Conservation (phyloP, 2,329 filamentous ascomycete genomes). For the Helotiales sp. region DNA sequence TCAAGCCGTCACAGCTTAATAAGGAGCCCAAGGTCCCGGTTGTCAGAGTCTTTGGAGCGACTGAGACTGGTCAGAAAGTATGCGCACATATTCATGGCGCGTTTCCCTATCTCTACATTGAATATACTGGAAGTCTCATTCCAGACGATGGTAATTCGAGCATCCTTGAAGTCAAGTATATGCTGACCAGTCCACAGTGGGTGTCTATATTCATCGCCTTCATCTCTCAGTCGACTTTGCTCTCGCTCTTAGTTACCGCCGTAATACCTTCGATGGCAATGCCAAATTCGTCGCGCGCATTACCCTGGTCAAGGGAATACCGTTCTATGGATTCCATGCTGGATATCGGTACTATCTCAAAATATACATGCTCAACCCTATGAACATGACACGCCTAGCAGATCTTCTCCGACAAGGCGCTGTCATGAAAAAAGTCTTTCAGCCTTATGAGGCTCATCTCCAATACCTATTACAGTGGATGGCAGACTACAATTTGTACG, state of each 20-base stretch:
- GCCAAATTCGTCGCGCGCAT: constrained; percentile 83
- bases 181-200: constrained; percentile 51
- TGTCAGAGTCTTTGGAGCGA: constrained; percentile 87
- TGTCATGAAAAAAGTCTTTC: constrained; percentile 79
- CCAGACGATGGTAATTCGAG: constrained; percentile 62
- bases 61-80: constrained; percentile 92
- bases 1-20: constrained; percentile 56
- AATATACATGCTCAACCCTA: constrained; percentile 88
- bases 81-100: constrained; percentile 95
- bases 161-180: background rate
- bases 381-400: constrained; percentile 81
- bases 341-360: constrained; percentile 92
- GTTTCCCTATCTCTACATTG: constrained; percentile 92
- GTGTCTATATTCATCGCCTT: constrained; percentile 72
- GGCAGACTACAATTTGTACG: constrained; percentile 97
- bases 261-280: constrained; percentile 69
- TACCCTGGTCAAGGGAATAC: constrained; percentile 86
- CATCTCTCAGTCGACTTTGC: constrained; percentile 91
- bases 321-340: constrained; percentile 95
- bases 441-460: constrained; percentile 92
- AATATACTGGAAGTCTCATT: constrained; percentile 72
- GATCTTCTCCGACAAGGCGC: constrained; percentile 87
- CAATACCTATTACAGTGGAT: constrained; percentile 96
- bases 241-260: constrained; percentile 79
- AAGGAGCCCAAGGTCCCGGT: constrained; percentile 77